Evolutionary conservation across 257 asterid genomes (phyloP).

Genomic region (Henckelia pumila): DNA sequence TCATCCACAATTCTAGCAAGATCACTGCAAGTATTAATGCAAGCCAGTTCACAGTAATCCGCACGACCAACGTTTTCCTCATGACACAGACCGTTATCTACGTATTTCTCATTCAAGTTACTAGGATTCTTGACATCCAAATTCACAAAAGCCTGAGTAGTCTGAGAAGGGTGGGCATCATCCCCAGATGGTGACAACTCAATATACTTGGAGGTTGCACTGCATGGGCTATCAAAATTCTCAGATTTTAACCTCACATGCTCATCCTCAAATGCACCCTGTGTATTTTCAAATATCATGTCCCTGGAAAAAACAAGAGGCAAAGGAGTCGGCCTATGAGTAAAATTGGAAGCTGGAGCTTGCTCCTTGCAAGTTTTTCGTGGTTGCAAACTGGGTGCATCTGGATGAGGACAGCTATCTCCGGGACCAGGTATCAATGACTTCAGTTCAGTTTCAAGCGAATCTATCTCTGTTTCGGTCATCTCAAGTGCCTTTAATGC

Average conservation of each 20-base stretch:
- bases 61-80: conserved; percentile 29
- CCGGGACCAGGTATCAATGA: conserved; percentile 41
- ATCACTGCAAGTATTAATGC: conserved; percentile 23
- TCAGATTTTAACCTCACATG: conserved; percentile 40
- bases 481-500: conserved; percentile 69
- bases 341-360: conserved; percentile 39
- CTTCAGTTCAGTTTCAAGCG: conserved; percentile 78
- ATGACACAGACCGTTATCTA: conserved; percentile 27
- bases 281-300: conserved; percentile 29
- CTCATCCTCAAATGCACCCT: conserved; percentile 34
- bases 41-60: conserved; percentile 26
- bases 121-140: conserved; percentile 30
- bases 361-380: conserved; percentile 48
- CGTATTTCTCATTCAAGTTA: conserved; percentile 30
- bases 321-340: conserved; percentile 42
- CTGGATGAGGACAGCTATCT: conserved; percentile 32
- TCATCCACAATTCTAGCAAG: conserved; percentile 25
- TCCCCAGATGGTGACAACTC: conserved; percentile 39
- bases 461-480: conserved; percentile 85
- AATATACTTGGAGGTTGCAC: conserved; percentile 67
- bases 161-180: conserved; percentile 29
- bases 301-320: conserved; percentile 38
- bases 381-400: conserved; percentile 44
- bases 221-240: conserved; percentile 77
- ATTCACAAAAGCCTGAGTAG: conserved; percentile 26